Percentiles rank a stretch among this genome's conserved stretches.
Evolutionary conservation across 192 early-diverging fungal genomes (phyloP).

Genomic region (Gonapodya prolifera): DNA sequence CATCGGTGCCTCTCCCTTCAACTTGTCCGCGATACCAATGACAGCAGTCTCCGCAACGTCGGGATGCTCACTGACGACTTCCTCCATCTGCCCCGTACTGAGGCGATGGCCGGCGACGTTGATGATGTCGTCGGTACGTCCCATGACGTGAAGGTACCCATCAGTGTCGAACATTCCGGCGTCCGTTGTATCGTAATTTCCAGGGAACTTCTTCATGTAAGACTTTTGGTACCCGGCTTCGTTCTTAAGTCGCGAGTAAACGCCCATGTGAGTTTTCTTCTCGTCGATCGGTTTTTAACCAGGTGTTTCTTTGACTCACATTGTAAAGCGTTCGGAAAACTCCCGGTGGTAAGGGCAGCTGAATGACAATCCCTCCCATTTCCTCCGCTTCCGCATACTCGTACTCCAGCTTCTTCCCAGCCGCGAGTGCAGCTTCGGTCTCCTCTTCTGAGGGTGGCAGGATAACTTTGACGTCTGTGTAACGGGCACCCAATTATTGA

Average conservation of each 20-base stretch:
- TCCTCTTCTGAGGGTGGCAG: neutral
- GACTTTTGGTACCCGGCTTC: slow-evolving; percentile 49
- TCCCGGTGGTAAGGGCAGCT: slow-evolving; percentile 68
- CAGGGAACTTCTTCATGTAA: slow-evolving; percentile 52
- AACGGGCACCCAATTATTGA: neutral
- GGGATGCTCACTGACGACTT: slow-evolving; percentile 51
- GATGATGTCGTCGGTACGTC: slow-evolving; percentile 46
- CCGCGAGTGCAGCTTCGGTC: neutral
- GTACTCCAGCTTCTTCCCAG: slow-evolving; percentile 5
- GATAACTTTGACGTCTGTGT: slow-evolving; percentile 46
- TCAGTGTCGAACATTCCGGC: slow-evolving; percentile 65
- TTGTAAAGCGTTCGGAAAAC: slow-evolving; percentile 58
- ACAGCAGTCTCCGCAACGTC: slow-evolving; percentile 57
- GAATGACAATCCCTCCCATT: slow-evolving; percentile 65
- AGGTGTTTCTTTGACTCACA: neutral
- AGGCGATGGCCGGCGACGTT: slow-evolving; percentile 81
- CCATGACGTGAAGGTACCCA: slow-evolving; percentile 32
- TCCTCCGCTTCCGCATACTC: slow-evolving; percentile 33
- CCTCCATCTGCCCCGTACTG: slow-evolving; percentile 64
- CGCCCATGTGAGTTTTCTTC: too few species aligned
- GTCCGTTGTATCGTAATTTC: slow-evolving; percentile 74
- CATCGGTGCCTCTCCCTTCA: slow-evolving; percentile 58
- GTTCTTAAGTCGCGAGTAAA: slow-evolving; percentile 35
- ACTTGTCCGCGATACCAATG: slow-evolving; percentile 44
- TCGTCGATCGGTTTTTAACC: too few species aligned